A percentile compares a stretch with the other conserved stretches of the same genome.
These are phyloP conservation scores for Paecilomyces variotii DNA, from an alignment of 2,329 filamentous ascomycete genomes.

Conservation along the genomic window DNA sequence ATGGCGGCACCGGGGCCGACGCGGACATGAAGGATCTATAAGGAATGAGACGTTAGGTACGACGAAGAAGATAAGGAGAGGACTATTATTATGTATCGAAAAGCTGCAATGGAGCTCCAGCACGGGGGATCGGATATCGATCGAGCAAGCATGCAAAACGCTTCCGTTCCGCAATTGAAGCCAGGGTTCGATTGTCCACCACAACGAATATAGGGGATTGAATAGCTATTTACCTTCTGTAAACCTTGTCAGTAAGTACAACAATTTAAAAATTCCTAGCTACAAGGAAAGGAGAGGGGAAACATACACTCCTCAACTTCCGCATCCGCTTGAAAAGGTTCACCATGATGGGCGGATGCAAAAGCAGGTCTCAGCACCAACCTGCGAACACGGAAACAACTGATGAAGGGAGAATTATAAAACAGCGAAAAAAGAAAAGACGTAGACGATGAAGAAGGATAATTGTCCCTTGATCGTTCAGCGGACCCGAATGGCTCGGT, in stretches of 20 bases:
- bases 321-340: slow-evolving; percentile 58
- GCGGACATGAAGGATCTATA: slow-evolving; percentile 64
- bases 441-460: not conserved
- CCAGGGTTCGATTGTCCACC: not conserved
- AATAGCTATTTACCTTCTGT: slow-evolving; percentile 20
- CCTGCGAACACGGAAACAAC: slow-evolving; percentile 5
- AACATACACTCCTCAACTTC: slow-evolving; percentile 62
- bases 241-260: slow-evolving; percentile 9
- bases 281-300: not conserved
- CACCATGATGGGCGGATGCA: slow-evolving; percentile 31
- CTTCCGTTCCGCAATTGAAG: not conserved
- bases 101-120: not conserved
- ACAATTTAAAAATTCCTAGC: slow-evolving; percentile 4
- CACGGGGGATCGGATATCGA: not conserved
- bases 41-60: not conserved
- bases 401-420: not conserved
- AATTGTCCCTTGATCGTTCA: not conserved
- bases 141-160: not conserved
- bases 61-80: not conserved
- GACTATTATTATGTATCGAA: not conserved
- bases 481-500: slow-evolving; percentile 2
- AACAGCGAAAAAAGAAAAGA: not conserved
- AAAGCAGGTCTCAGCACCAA: slow-evolving; percentile 5
- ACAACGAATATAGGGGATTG: not conserved
- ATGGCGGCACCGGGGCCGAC: slow-evolving; percentile 76